A percentile compares a stretch with the other conserved stretches of the same genome.
Conservation (phyloP, 345 rosid genomes). For the Conringia planisiliqua region DNA sequence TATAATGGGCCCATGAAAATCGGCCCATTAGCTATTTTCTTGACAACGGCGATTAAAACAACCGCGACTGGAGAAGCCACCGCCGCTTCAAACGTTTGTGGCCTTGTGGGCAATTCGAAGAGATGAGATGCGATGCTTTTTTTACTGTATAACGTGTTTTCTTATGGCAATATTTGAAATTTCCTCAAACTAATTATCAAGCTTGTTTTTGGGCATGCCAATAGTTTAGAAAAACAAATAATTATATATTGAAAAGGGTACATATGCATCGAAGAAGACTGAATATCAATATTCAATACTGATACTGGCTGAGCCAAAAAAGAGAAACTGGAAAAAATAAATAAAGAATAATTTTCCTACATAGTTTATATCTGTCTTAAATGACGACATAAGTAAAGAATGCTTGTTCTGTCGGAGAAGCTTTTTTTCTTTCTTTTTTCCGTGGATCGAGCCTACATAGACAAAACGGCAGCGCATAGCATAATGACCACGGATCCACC, state of each 20-base stretch:
- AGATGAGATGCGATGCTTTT: background rate
- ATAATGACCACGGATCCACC: conserved; percentile 14
- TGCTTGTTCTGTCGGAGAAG: background rate
- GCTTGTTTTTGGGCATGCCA: background rate
- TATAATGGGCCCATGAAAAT: background rate
- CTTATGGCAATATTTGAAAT: background rate
- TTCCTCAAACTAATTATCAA: background rate
- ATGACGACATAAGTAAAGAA: background rate
- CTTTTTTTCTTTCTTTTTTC: too few species aligned
- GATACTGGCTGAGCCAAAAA: background rate
- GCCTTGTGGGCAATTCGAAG: background rate
- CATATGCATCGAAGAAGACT: background rate
- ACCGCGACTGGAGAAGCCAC: background rate
- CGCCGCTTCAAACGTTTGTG: background rate
- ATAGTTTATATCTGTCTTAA: background rate
- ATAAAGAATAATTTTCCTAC: background rate
- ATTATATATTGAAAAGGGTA: background rate
- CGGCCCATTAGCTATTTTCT: conserved; percentile 3
- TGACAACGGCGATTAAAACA: background rate
- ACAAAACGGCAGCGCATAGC: conserved; percentile 16
- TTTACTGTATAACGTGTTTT: background rate
- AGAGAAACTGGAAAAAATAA: background rate
- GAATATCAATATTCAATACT: background rate
- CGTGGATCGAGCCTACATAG: background rate
- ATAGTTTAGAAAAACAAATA: background rate